Evolutionary conservation across 352 stramenopile genomes (phyloP), one percentile per base, ranked within the genome.

Genomic region (Halophytophthora polymorphica): DNA sequence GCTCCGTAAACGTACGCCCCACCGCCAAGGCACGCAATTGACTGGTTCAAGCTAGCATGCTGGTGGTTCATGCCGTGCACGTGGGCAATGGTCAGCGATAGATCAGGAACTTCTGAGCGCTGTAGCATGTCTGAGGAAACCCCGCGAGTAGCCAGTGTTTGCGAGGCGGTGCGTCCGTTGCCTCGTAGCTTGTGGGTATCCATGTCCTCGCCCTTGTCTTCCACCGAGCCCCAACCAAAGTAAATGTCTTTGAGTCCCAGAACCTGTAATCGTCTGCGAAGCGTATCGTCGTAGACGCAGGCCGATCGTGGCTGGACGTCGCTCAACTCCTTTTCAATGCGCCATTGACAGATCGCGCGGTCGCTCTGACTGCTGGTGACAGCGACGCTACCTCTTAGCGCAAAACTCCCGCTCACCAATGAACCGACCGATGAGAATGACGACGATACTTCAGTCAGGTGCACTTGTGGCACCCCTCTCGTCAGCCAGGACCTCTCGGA

Each of bases 341-440:
- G 56, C 80, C 80, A 93, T 41, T 91, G 83, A 43, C 78, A 91
- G 35, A 91, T 73, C 10, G 73, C 72, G 25, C 70, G 63, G 10
- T 77, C 65, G 14, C 50, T 36, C 34, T 66, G 68, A 38, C 71
- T 74, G 7, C 74, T 71, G 0, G 80, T 79, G 12, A 93, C 34
- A 6, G 73, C 46, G 12, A 88, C 31, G 33, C 62, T 75, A 39
- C 88, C 83, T 41, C 86, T 73, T 2, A 89, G 60, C 8, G 83
- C 77, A 55, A 91, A 91, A 0, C 68, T 64, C 5, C 55, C 59
- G 23, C 10, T 56, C 2, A 58, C 43, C 19, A 52, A 29, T 17
- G 54, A 51, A 11, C 28, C 40, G 5, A 33, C 25, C 17, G 36
- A 43, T 37, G 18, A 37, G 25, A 37, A 45, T 4, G 40, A 18